Evolutionary conservation across 164 flowering plant genomes (phyloP), one percentile per base, ranked within the genome.

Genomic region (Amborella trichopoda): DNA sequence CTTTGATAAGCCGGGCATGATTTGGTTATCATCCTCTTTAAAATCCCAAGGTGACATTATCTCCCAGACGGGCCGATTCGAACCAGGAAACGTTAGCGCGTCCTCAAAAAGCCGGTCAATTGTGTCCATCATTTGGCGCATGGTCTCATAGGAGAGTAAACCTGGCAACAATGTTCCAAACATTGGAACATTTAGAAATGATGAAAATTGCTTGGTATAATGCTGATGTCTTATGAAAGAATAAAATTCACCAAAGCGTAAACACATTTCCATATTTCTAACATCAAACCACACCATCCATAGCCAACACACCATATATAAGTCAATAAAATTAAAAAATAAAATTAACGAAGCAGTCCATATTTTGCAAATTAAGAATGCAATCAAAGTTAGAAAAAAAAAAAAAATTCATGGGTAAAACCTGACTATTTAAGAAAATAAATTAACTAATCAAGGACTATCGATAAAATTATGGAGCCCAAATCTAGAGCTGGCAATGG

Each of bases 61-160:
- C 23, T 55, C 75, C 1, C 58, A 48, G 4, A 28, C 53, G 6
- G 55, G 2, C 11, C 57, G 13, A 21, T 12, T 25, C 22, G 63
- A 25, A 2, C 73, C 61, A 0, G 82, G 76, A 52, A 59, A 49
- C 2, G 66, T 34, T 65, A 68, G 17, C 3, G 63, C 33, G 18
- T 78, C 91, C 18, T 81, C 94, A 40, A 88, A 80, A 3, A 88
- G 4, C 5, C 80, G 41, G 69, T 88, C 94, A 76, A 88, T 66
- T 1, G 86, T 62, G 63, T 78, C 87, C 50, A 88, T 43, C 87
- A 88, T 81, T 53, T 78, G 82, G 1, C 76, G 56, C 89, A 84
- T 78, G 19, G 91, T 68, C 84, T 64, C 80, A 80, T 62, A 2
- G 94, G 91, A 0, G 81, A 79, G n/a, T n/a, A n/a, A n/a, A n/a